phyloP scores from a whole-genome alignment of 73 alveolate genomes.

The Paramecium biaurelia region DNA sequence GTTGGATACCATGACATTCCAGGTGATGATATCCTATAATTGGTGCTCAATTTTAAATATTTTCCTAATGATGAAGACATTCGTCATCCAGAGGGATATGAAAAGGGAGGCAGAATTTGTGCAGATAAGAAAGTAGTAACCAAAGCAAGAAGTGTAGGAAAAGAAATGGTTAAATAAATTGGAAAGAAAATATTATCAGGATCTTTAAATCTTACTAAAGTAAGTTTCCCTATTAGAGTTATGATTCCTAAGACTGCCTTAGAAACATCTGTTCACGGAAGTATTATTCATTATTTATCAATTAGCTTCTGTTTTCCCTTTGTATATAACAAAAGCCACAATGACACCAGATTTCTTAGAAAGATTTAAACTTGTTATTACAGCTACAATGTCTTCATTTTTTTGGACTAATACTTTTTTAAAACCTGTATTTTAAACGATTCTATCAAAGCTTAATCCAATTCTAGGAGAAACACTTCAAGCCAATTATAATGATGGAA shows the following conservation, averaged over 20 bases:
- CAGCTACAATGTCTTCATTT: conserved; percentile 70
- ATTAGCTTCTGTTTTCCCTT: conserved; percentile 67
- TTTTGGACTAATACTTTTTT: conserved; percentile 74
- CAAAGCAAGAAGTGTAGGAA: conserved; percentile 77
- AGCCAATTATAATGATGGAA: conserved; percentile 93
- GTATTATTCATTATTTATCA: background rate
- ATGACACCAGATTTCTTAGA: conserved; percentile 76
- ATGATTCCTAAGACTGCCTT: conserved; percentile 79
- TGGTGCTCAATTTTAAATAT: conserved; percentile 41
- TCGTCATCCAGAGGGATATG: conserved; percentile 54
- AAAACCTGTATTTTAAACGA: conserved; percentile 69
- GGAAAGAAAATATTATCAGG: conserved; percentile 84
- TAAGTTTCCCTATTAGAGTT: conserved; percentile 83
- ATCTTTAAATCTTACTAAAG: conserved; percentile 73
- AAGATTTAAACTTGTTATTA: conserved; percentile 73
- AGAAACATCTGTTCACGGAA: conserved; percentile 64
- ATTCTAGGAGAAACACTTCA: conserved; percentile 97
- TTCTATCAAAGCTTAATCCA: conserved; percentile 75
- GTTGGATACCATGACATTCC: conserved; percentile 38
- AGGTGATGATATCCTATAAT: conserved; percentile 45
- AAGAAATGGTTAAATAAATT: conserved; percentile 78
- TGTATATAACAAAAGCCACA: conserved; percentile 78
- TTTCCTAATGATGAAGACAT: conserved; percentile 54
- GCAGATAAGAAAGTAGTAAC: conserved; percentile 64
- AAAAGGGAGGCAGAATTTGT: conserved; percentile 67